These are phyloP conservation scores for Globisporangium mamillatum DNA, from an alignment of 352 stramenopile species.

Conservation along the genomic window DNA sequence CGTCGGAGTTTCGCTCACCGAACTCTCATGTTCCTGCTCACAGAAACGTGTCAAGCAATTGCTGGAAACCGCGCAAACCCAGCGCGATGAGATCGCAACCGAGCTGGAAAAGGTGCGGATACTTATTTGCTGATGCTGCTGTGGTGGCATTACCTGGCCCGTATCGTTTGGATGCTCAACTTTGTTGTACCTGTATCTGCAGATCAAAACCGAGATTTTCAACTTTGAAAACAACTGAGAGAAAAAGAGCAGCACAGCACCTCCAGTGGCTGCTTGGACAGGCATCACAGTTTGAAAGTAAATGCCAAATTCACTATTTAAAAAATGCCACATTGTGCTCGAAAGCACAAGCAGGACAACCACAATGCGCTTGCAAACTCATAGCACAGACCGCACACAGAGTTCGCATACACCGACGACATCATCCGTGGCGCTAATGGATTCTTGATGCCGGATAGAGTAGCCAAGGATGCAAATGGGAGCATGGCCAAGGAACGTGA, in stretches of 20 bases:
- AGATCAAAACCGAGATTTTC: slow-evolving; percentile 10
- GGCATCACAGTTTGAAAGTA: background rate
- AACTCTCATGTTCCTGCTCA: background rate
- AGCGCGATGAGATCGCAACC: slow-evolving; percentile 44
- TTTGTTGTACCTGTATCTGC: background rate
- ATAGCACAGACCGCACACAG: background rate
- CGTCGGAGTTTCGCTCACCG: background rate
- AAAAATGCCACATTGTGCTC: background rate
- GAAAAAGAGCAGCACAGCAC: background rate
- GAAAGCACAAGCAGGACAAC: background rate
- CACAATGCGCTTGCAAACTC: background rate
- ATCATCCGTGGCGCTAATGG: no score
- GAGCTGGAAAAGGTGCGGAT: slow-evolving; percentile 49
- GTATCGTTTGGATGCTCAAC: background rate
- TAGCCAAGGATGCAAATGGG: no score
- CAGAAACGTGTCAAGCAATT: slow-evolving; percentile 59
- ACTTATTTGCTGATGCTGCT: background rate
- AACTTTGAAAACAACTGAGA: slow-evolving; percentile 9
- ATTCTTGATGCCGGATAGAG: no score
- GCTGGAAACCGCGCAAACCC: slow-evolving; percentile 59
- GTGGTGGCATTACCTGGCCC: background rate
- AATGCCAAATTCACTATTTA: background rate
- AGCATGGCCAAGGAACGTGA: no score
- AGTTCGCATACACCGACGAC: no score
- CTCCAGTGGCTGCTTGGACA: background rate